Conservation (phyloP, 495 filamentous ascomycete genomes). For the Penicillium maclennaniae region DNA sequence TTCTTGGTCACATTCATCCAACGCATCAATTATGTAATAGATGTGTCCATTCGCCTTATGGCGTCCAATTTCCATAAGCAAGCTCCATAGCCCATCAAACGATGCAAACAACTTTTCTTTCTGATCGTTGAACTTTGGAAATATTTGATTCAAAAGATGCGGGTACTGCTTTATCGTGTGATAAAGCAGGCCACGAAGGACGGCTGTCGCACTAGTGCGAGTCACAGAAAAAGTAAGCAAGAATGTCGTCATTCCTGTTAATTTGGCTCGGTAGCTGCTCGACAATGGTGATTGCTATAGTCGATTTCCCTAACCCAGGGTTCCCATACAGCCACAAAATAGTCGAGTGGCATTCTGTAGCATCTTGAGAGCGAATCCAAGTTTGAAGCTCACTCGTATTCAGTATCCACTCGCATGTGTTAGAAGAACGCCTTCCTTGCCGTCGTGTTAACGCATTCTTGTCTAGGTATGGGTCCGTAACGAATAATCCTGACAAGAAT, state of each 20-base stretch:
- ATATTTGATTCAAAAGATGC: conserved; percentile 15
- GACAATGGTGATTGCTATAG: conserved; percentile 19
- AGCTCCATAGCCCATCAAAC: conserved; percentile 28
- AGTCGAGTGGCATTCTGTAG: neutral
- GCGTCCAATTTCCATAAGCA: conserved; percentile 10
- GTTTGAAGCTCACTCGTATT: neutral
- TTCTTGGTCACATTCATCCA: conserved; percentile 7
- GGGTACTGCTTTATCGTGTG: conserved; percentile 20
- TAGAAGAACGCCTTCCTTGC: neutral
- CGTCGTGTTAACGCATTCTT: neutral
- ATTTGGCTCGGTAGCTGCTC: conserved; percentile 20
- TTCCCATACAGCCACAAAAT: conserved; percentile 8
- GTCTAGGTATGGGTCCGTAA: neutral
- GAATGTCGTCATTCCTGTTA: conserved; percentile 1
- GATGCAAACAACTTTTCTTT: conserved; percentile 20
- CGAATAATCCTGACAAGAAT: too few species aligned
- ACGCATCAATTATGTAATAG: conserved; percentile 24
- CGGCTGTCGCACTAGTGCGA: conserved; percentile 18
- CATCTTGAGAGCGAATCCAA: conserved; percentile 1
- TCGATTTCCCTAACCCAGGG: conserved; percentile 30
- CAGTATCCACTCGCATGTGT: neutral
- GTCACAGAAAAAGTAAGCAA: conserved; percentile 33
- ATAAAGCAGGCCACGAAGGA: conserved; percentile 26
- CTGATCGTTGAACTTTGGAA: conserved; percentile 19
- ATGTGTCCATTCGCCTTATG: conserved; percentile 3